These are phyloP conservation scores for Dalbergia cochinchinensis DNA, from an alignment of 306 rosid species.

Conservation along the genomic window DNA sequence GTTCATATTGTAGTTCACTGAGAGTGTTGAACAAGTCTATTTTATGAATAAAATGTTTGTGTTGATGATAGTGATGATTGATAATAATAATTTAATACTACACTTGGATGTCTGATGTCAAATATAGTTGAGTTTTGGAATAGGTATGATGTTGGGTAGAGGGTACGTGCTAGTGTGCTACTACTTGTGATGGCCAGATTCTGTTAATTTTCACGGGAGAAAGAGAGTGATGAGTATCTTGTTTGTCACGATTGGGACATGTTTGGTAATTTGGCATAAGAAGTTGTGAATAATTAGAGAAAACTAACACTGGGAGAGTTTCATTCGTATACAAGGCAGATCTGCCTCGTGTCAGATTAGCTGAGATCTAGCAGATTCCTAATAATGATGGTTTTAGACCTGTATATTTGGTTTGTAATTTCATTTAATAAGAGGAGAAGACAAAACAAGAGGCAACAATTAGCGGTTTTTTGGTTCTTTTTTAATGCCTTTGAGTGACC, in stretches of 20 bases:
- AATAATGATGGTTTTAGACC: too few relatives aligned
- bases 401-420: background rate
- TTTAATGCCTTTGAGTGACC: conserved; percentile 23
- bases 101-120: conserved; percentile 8
- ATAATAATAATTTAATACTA: conserved; percentile 18
- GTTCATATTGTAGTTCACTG: background rate
- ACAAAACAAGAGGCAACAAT: conserved; percentile 6
- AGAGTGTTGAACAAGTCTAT: conserved; percentile 29
- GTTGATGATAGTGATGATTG: conserved; percentile 24
- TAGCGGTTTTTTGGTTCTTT: conserved; percentile 3
- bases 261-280: background rate
- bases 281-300: background rate
- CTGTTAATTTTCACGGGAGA: background rate
- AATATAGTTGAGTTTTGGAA: background rate
- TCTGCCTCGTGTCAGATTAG: background rate
- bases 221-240: conserved; percentile 32
- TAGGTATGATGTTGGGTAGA: background rate
- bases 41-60: conserved; percentile 4
- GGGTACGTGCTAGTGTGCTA: background rate
- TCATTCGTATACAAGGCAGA: too few relatives aligned
- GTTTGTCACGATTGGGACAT: background rate
- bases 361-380: background rate
- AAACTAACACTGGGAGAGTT: background rate
- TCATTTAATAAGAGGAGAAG: conserved; percentile 4
- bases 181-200: background rate